Percentiles rank a stretch among this genome's conserved stretches.
phyloP scores from a whole-genome alignment of 306 rosid genomes.

The Amphicarpaea edgeworthii region DNA sequence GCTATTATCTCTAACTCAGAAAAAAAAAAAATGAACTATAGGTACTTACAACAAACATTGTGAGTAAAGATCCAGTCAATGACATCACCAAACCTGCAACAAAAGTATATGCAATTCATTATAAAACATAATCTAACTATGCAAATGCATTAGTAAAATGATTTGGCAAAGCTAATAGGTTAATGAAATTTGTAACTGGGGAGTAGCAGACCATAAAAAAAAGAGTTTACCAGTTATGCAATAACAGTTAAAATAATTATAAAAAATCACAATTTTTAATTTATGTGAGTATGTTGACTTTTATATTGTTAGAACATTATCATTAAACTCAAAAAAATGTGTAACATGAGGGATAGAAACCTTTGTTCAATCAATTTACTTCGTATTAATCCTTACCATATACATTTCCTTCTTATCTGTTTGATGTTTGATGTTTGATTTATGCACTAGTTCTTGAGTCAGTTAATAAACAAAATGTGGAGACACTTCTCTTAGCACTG shows the following conservation, averaged over 20 bases:
- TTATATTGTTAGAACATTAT: too few relatives aligned
- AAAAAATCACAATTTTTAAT: too few relatives aligned
- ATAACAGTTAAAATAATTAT: too few relatives aligned
- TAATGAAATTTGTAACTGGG: not conserved
- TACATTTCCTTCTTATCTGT: not conserved
- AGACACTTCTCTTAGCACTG: not conserved
- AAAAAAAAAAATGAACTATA: not conserved
- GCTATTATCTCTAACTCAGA: not conserved
- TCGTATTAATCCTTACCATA: not conserved
- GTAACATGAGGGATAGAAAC: not conserved
- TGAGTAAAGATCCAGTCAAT: conserved; percentile 82
- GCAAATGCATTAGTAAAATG: not conserved
- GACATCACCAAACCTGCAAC: conserved; percentile 89
- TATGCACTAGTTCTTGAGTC: conserved; percentile 4
- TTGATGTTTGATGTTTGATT: too few relatives aligned
- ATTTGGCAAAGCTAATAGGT: not conserved
- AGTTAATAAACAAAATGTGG: not conserved
- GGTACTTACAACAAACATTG: conserved; percentile 93
- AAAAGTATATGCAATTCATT: conserved; percentile 28
- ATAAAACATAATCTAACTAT: conserved; percentile 10
- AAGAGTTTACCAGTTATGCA: too few relatives aligned
- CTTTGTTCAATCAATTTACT: conserved; percentile 2
- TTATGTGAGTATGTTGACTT: too few relatives aligned
- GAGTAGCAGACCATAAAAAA: not conserved
- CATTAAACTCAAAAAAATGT: too few relatives aligned